A percentile compares a stretch with the other conserved stretches of the same genome.
These are phyloP conservation scores for Metschnikowia corniflorae DNA, from an alignment of 805 yeast genomes.

Conservation along the genomic window DNA sequence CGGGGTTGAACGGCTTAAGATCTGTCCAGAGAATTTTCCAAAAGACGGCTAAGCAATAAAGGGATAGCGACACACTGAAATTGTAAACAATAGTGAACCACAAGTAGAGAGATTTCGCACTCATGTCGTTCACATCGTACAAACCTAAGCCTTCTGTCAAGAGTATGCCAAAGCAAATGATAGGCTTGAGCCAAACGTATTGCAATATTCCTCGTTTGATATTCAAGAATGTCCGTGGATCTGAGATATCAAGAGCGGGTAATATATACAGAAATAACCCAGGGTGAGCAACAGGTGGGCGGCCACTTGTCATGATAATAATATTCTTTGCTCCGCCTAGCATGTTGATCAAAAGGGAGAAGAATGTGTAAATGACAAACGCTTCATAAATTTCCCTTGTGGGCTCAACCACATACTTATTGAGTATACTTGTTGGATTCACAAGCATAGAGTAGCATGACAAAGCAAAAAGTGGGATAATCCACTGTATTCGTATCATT, in stretches of 20 bases:
- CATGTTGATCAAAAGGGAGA: conserved; percentile 73
- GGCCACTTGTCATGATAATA: conserved; percentile 64
- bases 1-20: conserved; percentile 74
- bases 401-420: conserved; percentile 58
- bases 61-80: conserved; percentile 71
- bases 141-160: conserved; percentile 45
- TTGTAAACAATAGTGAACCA: conserved; percentile 74
- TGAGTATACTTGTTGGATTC: conserved; percentile 39
- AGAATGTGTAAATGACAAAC: conserved; percentile 90
- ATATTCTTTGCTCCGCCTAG: conserved; percentile 92
- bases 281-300: conserved; percentile 67
- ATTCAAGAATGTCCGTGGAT: conserved; percentile 71
- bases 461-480: conserved; percentile 77
- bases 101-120: conserved; percentile 49
- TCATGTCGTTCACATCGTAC: conserved; percentile 50
- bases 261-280: conserved; percentile 50
- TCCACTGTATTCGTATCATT: conserved; percentile 73
- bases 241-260: conserved; percentile 72
- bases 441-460: conserved; percentile 61
- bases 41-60: conserved; percentile 82
- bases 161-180: conserved; percentile 58
- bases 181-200: conserved; percentile 92
- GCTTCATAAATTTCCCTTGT: conserved; percentile 91
- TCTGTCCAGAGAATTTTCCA: conserved; percentile 89
- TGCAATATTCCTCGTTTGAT: conserved; percentile 87